Evolutionary conservation across 106 monocot genomes (phyloP).

Genomic region (Cymbidium sinense): DNA sequence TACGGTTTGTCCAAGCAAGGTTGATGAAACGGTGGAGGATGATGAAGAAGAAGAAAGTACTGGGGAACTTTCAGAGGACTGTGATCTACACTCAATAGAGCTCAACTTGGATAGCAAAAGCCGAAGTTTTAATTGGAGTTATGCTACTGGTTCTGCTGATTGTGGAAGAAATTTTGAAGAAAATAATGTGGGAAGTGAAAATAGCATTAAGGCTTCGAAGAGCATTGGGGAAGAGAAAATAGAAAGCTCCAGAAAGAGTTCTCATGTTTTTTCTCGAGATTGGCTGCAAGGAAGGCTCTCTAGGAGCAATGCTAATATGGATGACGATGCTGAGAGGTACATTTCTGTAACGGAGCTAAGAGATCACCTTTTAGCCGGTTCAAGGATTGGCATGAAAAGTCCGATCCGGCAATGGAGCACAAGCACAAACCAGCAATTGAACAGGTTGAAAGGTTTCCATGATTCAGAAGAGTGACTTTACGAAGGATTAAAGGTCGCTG

Average conservation of each 20-base stretch:
- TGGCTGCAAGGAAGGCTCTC: conserved; percentile 13
- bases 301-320: neutral
- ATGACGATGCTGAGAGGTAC: conserved; percentile 44
- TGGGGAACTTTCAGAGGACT: conserved; percentile 29
- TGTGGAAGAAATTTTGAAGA: neutral
- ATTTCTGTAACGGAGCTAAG: conserved; percentile 45
- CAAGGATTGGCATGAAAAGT: conserved; percentile 25
- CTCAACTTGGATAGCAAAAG: conserved; percentile 49
- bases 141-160: conserved; percentile 11
- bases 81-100: conserved; percentile 76
- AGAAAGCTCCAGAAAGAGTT: neutral
- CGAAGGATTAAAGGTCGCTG: conserved; percentile 30
- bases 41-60: conserved; percentile 20
- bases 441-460: neutral
- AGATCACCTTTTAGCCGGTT: conserved; percentile 38
- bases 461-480: conserved; percentile 11
- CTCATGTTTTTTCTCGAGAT: conserved; percentile 3
- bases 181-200: conserved; percentile 2
- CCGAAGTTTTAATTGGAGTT: conserved; percentile 44
- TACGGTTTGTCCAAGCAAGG: neutral
- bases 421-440: neutral
- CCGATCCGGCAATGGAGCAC: conserved; percentile 19
- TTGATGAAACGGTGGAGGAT: conserved; percentile 13
- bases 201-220: neutral
- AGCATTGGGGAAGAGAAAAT: neutral